Evolutionary conservation across 1,284 basidiomycete genomes (phyloP), one percentile per base, ranked within the genome.

Genomic region (Hypsizygus ulmarius): DNA sequence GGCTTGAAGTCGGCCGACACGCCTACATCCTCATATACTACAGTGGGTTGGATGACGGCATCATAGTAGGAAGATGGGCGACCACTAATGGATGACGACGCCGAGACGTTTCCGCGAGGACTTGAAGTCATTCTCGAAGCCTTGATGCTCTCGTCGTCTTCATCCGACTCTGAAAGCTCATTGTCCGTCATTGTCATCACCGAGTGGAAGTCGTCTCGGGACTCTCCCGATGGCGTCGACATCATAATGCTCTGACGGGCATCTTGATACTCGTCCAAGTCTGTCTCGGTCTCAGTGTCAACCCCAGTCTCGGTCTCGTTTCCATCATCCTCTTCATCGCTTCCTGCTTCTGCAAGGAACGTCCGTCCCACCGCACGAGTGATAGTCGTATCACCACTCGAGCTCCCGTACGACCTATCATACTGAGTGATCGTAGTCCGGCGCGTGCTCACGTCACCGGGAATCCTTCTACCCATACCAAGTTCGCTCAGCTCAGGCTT

Each of bases 261-360:
- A 62, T 94, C 91, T 16, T 88, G 80, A 61, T 90, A 96, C 51
- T 90, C 87, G 16, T 92, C 90, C 10, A 80, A 79, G 53, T 87
- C 85, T 5, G 80, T 81, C 50, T 84, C 77, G 1, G 77, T 79
- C 25, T 77, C 77, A 1, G 75, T 79, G 15, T 77, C 82, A 1
- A 75, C 78, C 43, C 82, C 84, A 5, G 82, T 84, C 61, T 75
- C 78, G 1, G 72, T 79, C 51, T 77, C 81, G 45, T 78, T 73
- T n/a, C 75, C 79, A 30, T 81, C 78, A 28, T 70, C 69, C 9
- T 67, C 69, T 4, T 76, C 73, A 3, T 64, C 64, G n/a, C 70
- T 70, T 14, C 65, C 61, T 28, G 48, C 44, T 43, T 57, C 62
- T 32, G 63, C 63, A 59, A 71, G 58, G 65, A 67, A 69, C 54